Conservation (phyloP, 106 monocot genomes). For the Allium fistulosum region DNA sequence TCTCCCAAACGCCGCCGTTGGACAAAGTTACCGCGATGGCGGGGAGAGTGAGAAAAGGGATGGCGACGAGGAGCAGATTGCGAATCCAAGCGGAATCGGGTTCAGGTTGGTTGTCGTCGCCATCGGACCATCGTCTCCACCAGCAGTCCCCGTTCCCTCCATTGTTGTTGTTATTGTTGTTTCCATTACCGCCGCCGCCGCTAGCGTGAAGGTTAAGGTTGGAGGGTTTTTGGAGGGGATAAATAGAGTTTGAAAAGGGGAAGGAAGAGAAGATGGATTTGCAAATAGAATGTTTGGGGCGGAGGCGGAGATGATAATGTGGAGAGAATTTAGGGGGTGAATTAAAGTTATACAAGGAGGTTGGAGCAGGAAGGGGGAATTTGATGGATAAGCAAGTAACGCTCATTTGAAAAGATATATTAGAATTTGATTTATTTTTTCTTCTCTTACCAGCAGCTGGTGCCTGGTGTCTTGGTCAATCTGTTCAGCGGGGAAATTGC, state of each 20-base stretch:
- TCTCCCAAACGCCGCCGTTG: constrained; percentile 45
- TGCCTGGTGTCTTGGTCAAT: no score
- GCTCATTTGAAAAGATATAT: no score
- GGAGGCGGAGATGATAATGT: no score
- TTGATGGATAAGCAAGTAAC: background rate
- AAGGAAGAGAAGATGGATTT: background rate
- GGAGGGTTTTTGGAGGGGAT: background rate
- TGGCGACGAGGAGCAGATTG: background rate
- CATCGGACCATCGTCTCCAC: background rate
- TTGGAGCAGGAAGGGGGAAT: background rate
- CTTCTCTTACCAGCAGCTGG: no score
- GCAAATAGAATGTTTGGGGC: background rate
- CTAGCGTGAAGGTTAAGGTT: background rate
- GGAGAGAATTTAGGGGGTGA: no score
- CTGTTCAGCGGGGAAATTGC: no score
- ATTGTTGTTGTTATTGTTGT: constrained; percentile 4
- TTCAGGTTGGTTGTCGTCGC: background rate
- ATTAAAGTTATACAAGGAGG: no score
- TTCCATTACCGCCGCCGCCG: background rate
- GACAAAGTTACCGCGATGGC: background rate
- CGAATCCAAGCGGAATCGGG: background rate
- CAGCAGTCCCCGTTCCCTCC: background rate
- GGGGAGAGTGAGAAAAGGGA: background rate
- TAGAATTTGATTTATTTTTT: no score
- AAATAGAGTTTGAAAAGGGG: background rate